Percentiles rank a stretch among this genome's conserved stretches.
Evolutionary conservation across 768 basidiomycete species (phyloP).

Genomic region (Candolleomyces aberdarensis): DNA sequence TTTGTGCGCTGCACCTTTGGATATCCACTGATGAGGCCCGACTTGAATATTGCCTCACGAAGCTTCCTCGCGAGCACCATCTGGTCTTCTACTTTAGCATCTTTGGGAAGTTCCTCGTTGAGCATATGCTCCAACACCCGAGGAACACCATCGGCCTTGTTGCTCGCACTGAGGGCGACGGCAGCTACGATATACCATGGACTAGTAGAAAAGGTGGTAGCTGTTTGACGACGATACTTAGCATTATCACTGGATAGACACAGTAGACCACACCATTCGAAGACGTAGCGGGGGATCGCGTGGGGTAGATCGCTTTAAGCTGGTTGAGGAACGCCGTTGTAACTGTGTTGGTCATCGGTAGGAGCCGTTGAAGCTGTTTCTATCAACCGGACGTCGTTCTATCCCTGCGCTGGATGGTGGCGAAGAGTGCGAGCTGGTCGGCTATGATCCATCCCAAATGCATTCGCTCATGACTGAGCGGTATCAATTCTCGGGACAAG

Average conservation of each 20-base stretch:
- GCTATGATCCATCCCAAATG: neutral
- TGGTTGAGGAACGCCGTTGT: slow-evolving; percentile 39
- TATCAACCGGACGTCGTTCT: neutral
- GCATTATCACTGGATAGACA: neutral
- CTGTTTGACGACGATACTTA: neutral
- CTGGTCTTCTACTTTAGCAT: slow-evolving; percentile 29
- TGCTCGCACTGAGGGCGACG: slow-evolving; percentile 56
- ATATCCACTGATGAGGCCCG: slow-evolving; percentile 55
- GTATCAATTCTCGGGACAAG: no score
- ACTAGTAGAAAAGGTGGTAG: slow-evolving; percentile 18
- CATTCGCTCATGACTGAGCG: neutral
- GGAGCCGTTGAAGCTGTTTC: neutral
- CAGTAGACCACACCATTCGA: slow-evolving; percentile 14
- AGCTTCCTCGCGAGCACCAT: slow-evolving; percentile 48
- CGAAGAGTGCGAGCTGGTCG: neutral
- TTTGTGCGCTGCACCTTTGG: slow-evolving; percentile 52
- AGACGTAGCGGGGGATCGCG: slow-evolving; percentile 7
- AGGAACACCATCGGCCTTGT: slow-evolving; percentile 56
- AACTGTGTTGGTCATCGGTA: slow-evolving; percentile 25
- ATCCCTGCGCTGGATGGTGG: neutral
- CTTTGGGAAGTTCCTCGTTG: slow-evolving; percentile 1
- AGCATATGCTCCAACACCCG: slow-evolving; percentile 50
- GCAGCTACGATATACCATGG: slow-evolving; percentile 62
- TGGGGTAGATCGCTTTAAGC: slow-evolving; percentile 46
- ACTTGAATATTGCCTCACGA: slow-evolving; percentile 62